Evolutionary conservation across 257 asterid species (phyloP).

Genomic region (Capsicum rhomboideum): DNA sequence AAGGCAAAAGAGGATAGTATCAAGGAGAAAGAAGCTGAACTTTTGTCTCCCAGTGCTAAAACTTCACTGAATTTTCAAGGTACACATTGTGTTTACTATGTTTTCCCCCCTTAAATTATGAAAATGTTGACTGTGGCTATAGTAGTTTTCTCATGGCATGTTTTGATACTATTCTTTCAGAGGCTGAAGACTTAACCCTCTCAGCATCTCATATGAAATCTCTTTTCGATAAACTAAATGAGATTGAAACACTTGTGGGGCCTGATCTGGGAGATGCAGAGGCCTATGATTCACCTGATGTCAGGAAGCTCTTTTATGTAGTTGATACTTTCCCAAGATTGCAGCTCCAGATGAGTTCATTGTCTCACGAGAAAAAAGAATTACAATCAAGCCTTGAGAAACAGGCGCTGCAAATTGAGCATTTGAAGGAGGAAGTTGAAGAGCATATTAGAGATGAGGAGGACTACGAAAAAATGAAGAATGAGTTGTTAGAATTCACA

Average conservation of each 20-base stretch:
- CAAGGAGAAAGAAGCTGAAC: constrained; percentile 49
- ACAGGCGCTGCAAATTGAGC: constrained; percentile 49
- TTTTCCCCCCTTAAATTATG: neutral
- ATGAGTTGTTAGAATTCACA: constrained; percentile 44
- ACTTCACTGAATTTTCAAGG: constrained; percentile 47
- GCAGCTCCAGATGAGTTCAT: constrained; percentile 36
- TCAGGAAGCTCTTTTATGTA: constrained; percentile 56
- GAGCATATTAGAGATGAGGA: constrained; percentile 22
- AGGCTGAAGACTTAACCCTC: constrained; percentile 37
- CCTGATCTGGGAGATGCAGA: constrained; percentile 26
- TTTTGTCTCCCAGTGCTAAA: constrained; percentile 23
- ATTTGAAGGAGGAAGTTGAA: constrained; percentile 48
- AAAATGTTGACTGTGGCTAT: neutral
- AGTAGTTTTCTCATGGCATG: neutral
- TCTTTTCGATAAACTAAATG: constrained; percentile 57
- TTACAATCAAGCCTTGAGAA: constrained; percentile 51
- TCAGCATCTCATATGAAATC: constrained; percentile 54
- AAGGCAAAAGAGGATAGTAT: constrained; percentile 33
- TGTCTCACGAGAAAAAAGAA: constrained; percentile 50
- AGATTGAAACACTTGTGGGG: constrained; percentile 38
- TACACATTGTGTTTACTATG: constrained; percentile 10
- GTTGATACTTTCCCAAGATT: constrained; percentile 47
- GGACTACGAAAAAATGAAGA: constrained; percentile 33
- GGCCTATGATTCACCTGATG: constrained; percentile 30
- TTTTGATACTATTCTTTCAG: constrained; percentile 41